phyloP scores from a whole-genome alignment of 805 yeast genomes.

The Monosporozyma solicola region DNA sequence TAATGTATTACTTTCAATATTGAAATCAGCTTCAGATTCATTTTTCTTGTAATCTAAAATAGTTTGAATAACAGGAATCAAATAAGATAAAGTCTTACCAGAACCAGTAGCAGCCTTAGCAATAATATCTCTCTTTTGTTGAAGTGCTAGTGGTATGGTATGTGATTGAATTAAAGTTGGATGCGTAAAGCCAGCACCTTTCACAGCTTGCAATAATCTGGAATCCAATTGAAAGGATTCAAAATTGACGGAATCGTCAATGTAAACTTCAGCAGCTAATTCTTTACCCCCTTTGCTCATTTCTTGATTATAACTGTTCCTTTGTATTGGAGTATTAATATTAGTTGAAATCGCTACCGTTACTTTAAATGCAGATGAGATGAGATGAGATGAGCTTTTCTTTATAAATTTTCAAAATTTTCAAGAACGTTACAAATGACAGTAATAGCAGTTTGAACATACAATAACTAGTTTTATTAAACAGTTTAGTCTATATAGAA shows the following conservation, averaged over 20 bases:
- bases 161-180: slow-evolving; percentile 89
- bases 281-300: slow-evolving; percentile 1
- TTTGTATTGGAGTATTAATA: background rate
- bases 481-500: background rate
- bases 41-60: slow-evolving; percentile 41
- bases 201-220: slow-evolving; percentile 74
- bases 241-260: slow-evolving; percentile 64
- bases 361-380: slow-evolving; percentile 8
- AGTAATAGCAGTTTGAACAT: background rate
- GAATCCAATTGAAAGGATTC: slow-evolving; percentile 74
- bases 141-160: slow-evolving; percentile 86
- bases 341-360: background rate
- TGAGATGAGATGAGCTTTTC: slow-evolving; percentile 21
- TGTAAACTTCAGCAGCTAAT: slow-evolving; percentile 51
- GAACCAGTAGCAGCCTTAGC: slow-evolving; percentile 95
- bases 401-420: slow-evolving; percentile 1
- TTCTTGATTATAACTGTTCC: background rate
- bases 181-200: slow-evolving; percentile 65
- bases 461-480: background rate
- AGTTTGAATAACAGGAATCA: slow-evolving; percentile 77
- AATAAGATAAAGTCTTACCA: slow-evolving; percentile 89
- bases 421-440: slow-evolving; percentile 1
- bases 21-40: slow-evolving; percentile 12
- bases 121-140: slow-evolving; percentile 82
- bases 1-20: slow-evolving; percentile 28